These are phyloP conservation scores for Lasiodiplodia sp. DNA, from an alignment of 2,329 filamentous ascomycete genomes.

Conservation along the genomic window DNA sequence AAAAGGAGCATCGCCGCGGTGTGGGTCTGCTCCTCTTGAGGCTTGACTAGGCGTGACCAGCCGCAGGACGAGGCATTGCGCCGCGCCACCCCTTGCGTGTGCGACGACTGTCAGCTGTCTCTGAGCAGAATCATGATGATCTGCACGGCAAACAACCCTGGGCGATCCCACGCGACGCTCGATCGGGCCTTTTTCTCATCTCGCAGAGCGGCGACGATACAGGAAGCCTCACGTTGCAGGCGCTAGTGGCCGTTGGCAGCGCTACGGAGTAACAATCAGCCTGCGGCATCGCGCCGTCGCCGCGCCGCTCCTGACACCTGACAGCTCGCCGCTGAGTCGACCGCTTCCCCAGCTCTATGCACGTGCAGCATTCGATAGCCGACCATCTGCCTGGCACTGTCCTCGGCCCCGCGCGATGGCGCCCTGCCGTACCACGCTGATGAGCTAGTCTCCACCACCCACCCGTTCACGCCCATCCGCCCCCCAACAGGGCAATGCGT, in stretches of 20 bases:
- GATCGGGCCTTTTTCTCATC: conserved; percentile 10
- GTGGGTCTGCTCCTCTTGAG: neutral
- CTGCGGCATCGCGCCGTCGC: neutral
- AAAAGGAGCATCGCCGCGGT: conserved; percentile 1
- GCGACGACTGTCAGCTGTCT: neutral
- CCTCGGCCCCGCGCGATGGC: neutral
- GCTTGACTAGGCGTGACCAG: neutral
- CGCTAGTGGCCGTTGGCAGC: conserved; percentile 15
- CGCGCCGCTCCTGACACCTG: neutral
- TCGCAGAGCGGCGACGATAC: neutral
- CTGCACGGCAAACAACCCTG: neutral
- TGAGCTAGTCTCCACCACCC: neutral
- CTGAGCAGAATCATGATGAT: neutral
- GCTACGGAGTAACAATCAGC: neutral
- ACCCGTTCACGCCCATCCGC: neutral
- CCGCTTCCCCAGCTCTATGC: neutral
- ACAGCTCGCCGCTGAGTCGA: neutral
- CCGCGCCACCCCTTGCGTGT: neutral
- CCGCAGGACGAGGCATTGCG: neutral
- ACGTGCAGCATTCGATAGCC: neutral
- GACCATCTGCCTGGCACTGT: neutral
- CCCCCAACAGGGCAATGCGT: neutral
- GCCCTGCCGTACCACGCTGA: neutral
- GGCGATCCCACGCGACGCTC: conserved; percentile 1
- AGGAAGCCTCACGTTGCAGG: neutral